These are phyloP conservation scores for Penicillium capsulatum DNA, from an alignment of 2,329 filamentous ascomycete genomes.

Conservation along the genomic window DNA sequence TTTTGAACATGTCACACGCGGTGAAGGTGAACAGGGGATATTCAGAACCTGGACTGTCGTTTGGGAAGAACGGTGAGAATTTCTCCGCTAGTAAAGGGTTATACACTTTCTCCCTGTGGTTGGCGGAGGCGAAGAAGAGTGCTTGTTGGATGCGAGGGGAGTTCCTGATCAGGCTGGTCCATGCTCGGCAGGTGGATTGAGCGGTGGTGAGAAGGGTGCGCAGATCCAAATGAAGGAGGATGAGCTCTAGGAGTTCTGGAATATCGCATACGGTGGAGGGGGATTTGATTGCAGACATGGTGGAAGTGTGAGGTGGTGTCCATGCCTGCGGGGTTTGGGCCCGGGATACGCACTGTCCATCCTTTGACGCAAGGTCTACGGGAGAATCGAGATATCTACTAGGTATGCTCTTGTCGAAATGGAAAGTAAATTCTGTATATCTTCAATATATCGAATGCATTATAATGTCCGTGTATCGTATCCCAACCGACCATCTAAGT, in stretches of 20 bases:
- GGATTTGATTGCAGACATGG: conserved; percentile 3
- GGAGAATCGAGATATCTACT: too few relatives aligned
- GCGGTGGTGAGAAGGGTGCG: conserved; percentile 10
- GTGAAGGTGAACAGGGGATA: neutral
- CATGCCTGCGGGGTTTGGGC: too few relatives aligned
- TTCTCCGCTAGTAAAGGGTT: conserved; percentile 5
- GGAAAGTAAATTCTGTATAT: too few relatives aligned
- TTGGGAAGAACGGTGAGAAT: conserved; percentile 3
- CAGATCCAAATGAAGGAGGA: conserved; percentile 6
- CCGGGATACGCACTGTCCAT: too few relatives aligned
- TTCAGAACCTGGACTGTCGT: neutral
- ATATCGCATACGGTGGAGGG: neutral
- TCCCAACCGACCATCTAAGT: too few relatives aligned
- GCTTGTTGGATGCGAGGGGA: conserved; percentile 6
- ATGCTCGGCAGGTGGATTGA: conserved; percentile 6
- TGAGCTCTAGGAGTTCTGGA: conserved; percentile 10
- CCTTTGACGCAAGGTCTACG: too few relatives aligned
- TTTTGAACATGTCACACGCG: neutral
- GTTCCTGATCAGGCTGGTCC: conserved; percentile 1
- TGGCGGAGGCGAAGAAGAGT: conserved; percentile 9
- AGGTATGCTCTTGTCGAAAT: too few relatives aligned
- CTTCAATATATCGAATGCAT: too few relatives aligned
- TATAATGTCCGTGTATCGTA: conserved; percentile 6
- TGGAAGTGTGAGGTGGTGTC: too few relatives aligned
- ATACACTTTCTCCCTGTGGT: neutral